A percentile compares a stretch with the other conserved stretches of the same genome.
phyloP scores from a whole-genome alignment of 352 stramenopile species.

The Globisporangium mamillatum region DNA sequence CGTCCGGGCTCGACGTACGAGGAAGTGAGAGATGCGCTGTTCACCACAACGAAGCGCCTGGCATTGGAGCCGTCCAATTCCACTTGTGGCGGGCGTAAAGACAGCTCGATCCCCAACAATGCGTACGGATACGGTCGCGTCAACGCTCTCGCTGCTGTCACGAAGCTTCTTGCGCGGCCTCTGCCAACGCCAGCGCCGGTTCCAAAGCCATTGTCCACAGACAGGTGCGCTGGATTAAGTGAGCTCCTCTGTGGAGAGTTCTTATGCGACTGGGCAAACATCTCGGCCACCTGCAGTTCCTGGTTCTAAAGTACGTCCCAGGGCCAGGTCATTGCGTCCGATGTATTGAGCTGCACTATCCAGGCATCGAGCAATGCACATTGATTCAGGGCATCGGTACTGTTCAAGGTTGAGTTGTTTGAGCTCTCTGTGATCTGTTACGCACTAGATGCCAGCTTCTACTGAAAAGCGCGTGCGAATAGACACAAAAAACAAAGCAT shows the following conservation, averaged over 20 bases:
- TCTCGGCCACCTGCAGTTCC: background rate
- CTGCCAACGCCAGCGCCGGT: background rate
- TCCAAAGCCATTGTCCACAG: background rate
- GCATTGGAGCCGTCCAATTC: background rate
- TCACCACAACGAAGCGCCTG: background rate
- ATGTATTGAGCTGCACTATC: background rate
- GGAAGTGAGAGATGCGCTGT: background rate
- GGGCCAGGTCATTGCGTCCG: background rate
- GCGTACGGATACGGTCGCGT: background rate
- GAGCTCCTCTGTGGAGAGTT: background rate
- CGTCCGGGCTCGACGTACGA: background rate
- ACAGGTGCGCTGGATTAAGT: background rate
- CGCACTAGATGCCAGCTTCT: too few species aligned
- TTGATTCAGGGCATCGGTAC: background rate
- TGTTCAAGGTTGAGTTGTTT: background rate
- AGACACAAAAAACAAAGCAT: too few species aligned
- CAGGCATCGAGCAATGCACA: background rate
- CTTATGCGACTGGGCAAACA: background rate
- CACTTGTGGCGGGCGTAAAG: background rate
- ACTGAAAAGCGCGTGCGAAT: too few species aligned
- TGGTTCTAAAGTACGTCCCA: background rate
- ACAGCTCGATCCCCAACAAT: background rate
- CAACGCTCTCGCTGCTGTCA: background rate
- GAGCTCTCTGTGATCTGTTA: too few species aligned
- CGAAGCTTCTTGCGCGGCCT: background rate